Conservation (phyloP, 2,329 filamentous ascomycete genomes). For the Boeremia lycopersici region DNA sequence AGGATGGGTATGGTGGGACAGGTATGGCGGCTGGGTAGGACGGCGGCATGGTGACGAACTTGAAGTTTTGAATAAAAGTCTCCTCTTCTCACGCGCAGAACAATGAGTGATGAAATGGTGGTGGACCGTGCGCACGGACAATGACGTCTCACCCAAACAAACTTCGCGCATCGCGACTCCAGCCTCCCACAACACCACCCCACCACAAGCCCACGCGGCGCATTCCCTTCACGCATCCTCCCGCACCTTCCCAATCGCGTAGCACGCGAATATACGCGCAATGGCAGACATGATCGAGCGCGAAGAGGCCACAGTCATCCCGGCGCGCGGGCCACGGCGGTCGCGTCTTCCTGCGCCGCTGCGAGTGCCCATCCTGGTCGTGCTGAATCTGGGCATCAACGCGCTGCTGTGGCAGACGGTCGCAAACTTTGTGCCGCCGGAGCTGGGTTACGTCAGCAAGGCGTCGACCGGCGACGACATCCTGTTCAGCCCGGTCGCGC, state of each 20-base stretch:
- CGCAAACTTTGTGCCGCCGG: slow-evolving; percentile 64
- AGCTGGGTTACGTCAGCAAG: slow-evolving; percentile 71
- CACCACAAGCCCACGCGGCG: slow-evolving; percentile 15
- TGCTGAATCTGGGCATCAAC: slow-evolving; percentile 66
- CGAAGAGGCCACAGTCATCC: slow-evolving; percentile 33
- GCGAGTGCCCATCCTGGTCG: slow-evolving; percentile 52
- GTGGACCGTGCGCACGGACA: neutral
- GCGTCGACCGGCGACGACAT: slow-evolving; percentile 65
- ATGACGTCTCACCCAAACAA: slow-evolving; percentile 16
- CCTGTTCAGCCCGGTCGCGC: slow-evolving; percentile 53
- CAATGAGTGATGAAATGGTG: neutral
- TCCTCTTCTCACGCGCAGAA: slow-evolving; percentile 13
- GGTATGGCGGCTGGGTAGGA: slow-evolving; percentile 16
- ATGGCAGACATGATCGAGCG: slow-evolving; percentile 41
- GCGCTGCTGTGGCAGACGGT: slow-evolving; percentile 68
- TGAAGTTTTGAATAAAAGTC: slow-evolving; percentile 17
- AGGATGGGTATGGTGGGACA: slow-evolving; percentile 5
- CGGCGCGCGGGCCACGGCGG: slow-evolving; percentile 29
- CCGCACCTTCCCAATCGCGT: neutral
- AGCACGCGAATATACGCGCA: slow-evolving; percentile 10
- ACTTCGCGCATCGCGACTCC: slow-evolving; percentile 10
- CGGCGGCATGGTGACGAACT: slow-evolving; percentile 15
- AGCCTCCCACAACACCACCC: slow-evolving; percentile 14
- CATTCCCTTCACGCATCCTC: neutral
- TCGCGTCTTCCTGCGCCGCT: slow-evolving; percentile 45